Conservation (phyloP, 202 grass and related monocot species). For the Cymbopogon flexuosus region DNA sequence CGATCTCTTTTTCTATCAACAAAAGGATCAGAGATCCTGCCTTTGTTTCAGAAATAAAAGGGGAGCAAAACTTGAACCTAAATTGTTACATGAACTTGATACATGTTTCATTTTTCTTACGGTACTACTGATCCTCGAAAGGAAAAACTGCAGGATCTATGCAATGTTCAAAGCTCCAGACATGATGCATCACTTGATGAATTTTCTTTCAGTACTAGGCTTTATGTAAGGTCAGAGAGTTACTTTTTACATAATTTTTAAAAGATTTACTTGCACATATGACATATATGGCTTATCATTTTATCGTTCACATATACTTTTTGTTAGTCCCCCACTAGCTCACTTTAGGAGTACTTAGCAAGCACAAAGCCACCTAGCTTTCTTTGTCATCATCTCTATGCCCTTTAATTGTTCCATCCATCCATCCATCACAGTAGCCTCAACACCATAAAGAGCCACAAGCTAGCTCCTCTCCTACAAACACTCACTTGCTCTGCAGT, state of each 20-base stretch:
- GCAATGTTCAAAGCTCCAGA: background rate
- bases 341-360: slow-evolving; percentile 47
- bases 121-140: background rate
- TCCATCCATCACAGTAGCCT: slow-evolving; percentile 34
- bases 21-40: background rate
- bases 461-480: slow-evolving; percentile 14
- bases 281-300: slow-evolving; percentile 10
- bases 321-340: slow-evolving; percentile 38
- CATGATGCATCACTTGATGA: background rate
- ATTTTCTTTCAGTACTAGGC: background rate
- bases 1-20: background rate
- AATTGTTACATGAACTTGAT: background rate
- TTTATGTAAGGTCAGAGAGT: slow-evolving; percentile 15
- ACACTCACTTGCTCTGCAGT: slow-evolving; percentile 25
- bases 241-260: background rate
- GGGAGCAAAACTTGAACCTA: background rate
- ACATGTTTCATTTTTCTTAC: background rate
- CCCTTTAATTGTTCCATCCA: slow-evolving; percentile 45
- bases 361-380: slow-evolving; percentile 54
- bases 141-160: background rate
- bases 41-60: background rate
- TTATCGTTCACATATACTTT: slow-evolving; percentile 27
- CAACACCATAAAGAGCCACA: slow-evolving; percentile 42
- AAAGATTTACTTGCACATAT: background rate
- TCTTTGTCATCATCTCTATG: slow-evolving; percentile 42